Evolutionary conservation across 352 stramenopile species (phyloP).

Genomic region (Phytophthora sojae): DNA sequence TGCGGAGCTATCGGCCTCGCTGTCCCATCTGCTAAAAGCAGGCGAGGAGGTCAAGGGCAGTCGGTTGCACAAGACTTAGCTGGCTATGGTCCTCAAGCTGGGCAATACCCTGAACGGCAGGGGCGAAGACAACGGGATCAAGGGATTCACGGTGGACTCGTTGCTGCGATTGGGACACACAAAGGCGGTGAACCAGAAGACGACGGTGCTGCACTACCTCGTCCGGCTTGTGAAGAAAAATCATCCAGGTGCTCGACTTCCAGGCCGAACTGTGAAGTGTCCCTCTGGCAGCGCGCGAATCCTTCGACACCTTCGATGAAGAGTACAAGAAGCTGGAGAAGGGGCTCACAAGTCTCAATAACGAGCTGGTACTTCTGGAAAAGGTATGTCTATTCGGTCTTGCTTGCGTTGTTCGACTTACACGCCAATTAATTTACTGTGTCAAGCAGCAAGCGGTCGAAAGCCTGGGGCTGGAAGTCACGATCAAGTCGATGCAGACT

Average conservation of each 20-base stretch:
- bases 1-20: constrained; percentile 83
- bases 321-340: constrained; percentile 67
- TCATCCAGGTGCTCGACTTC: constrained; percentile 93
- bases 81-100: constrained; percentile 97
- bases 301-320: constrained; percentile 71
- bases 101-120: constrained; percentile 97
- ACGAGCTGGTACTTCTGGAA: constrained; percentile 57
- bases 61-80: constrained; percentile 92
- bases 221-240: constrained; percentile 97
- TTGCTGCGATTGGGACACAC: constrained; percentile 93
- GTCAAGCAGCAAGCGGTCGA: constrained; percentile 39
- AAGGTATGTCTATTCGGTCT: too few relatives aligned
- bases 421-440: too few relatives aligned
- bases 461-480: constrained; percentile 28
- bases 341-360: constrained; percentile 53
- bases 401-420: too few relatives aligned
- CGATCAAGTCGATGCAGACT: constrained; percentile 46
- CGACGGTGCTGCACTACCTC: constrained; percentile 98
- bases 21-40: constrained; percentile 88
- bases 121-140: constrained; percentile 87
- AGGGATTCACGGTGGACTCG: constrained; percentile 96
- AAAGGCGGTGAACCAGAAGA: constrained; percentile 98
- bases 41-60: constrained; percentile 95
- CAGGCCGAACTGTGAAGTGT: constrained; percentile 90
- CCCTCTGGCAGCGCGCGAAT: constrained; percentile 82